Base-by-base conservation (phyloP, 805 yeast species). In the Teunomyces stri region DNA sequence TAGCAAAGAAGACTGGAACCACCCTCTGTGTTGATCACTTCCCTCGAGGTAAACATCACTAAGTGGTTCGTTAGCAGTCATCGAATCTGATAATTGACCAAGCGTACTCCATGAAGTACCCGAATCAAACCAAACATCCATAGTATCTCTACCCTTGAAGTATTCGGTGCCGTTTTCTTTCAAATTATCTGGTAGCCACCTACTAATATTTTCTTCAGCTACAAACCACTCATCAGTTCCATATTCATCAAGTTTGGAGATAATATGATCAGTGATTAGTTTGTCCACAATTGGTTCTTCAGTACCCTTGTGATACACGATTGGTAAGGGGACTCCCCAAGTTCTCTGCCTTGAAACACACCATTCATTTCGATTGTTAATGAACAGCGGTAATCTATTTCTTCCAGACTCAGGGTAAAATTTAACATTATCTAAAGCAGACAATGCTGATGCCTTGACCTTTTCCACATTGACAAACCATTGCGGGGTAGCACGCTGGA, bases 71-170 rank as follows among this genome's bases (percentile, higher is more conserved):
- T 40, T 43, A 12, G 53, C 28, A 4, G 37, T 25, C 42, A 47
- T 27, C 4, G 82, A 55, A n/a, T 67, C 69, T 0, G 68, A 70
- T 29, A 74, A 68, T 43, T 75, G 72, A 2, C 65, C 61, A 16
- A 86, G 69, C 39, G 80, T 75, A 9, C 81, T 78, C 98, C 99
- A 94, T 29, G 94, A 84, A 0, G 96, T 81, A 0, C 99, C 99
- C 34, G 96, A 87, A 65, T 94, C 99, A 69, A 94, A 92, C 99
- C 99, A 94, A 15, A 94, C 99, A 67, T 94, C 99, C 90, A 94
- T 87, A 0, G 99, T 94, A 56, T 94, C 99, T 38, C 74, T 78
- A 1, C 96, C 92, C 57, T 88, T 85, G 20, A 60, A 58, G 52
- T 75, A 86, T 2, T 70, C 56, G 2, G 56, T 46, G 0, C 82